Evolutionary conservation across 2,329 filamentous ascomycete genomes (phyloP).

Genomic region (Fusarium humuli): DNA sequence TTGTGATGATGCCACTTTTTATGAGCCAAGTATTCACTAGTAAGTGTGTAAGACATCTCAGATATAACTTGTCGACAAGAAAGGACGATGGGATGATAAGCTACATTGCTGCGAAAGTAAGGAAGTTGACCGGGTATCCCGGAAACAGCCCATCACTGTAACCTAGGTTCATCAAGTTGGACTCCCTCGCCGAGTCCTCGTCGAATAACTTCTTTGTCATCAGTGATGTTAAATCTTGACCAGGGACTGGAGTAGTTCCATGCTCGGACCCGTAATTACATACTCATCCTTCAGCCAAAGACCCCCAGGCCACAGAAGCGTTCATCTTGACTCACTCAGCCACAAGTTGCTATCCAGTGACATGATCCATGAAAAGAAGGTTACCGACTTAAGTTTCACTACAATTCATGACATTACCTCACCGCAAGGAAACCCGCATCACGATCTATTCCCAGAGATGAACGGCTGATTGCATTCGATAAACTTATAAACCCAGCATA

Average conservation of each 20-base stretch:
- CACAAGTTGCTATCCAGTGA: not conserved
- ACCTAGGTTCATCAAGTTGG: not conserved
- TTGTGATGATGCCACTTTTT: constrained; percentile 12
- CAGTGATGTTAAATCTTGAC: not conserved
- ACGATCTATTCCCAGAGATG: not conserved
- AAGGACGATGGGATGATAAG: not conserved
- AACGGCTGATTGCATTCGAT: constrained; percentile 7
- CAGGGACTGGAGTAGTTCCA: not conserved
- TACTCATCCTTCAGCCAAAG: not conserved
- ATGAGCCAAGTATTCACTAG: too few relatives aligned
- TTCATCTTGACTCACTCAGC: too few relatives aligned
- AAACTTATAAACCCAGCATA: not conserved
- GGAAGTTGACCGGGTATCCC: constrained; percentile 18
- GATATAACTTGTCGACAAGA: not conserved
- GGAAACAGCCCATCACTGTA: constrained; percentile 8
- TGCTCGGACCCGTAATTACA: not conserved
- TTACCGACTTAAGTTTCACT: not conserved
- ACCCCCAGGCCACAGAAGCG: not conserved
- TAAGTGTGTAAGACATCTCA: not conserved
- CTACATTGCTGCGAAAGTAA: not conserved
- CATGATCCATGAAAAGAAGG: not conserved
- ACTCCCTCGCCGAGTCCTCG: not conserved
- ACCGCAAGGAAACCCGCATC: not conserved
- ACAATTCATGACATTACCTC: not conserved
- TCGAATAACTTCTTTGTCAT: not conserved